Conservation (phyloP, 2,329 filamentous ascomycete species). For the Dothistroma pini region DNA sequence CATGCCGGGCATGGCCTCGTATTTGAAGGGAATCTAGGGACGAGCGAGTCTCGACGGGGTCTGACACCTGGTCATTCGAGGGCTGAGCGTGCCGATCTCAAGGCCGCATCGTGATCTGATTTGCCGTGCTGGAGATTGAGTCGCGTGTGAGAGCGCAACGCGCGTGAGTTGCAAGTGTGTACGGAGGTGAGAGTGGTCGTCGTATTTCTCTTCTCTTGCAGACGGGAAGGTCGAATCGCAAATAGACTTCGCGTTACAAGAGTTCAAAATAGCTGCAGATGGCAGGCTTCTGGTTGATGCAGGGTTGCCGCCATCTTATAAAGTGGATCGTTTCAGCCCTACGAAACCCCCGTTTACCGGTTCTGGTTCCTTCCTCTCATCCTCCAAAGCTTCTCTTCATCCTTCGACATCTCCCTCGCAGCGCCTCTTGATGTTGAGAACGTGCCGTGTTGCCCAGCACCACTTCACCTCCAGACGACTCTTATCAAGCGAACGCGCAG, state of each 20-base stretch:
- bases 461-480: background rate
- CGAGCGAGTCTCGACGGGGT: background rate
- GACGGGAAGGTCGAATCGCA: background rate
- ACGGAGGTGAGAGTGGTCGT: background rate
- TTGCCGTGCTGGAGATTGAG: background rate
- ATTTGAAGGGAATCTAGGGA: background rate
- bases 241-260: background rate
- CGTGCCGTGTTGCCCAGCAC: background rate
- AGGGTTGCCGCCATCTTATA: background rate
- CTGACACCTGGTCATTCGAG: background rate
- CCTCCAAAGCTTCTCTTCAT: background rate
- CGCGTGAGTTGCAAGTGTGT: background rate
- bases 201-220: background rate
- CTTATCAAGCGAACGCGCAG: background rate
- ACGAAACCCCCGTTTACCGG: background rate
- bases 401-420: background rate
- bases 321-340: background rate
- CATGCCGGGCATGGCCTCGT: constrained; percentile 52
- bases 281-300: background rate
- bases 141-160: background rate
- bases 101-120: background rate
- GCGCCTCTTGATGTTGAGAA: constrained; percentile 8
- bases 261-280: background rate
- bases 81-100: background rate
- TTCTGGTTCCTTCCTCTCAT: background rate